phyloP scores from a whole-genome alignment of 2,329 filamentous ascomycete genomes.

The Penicillium sp. region DNA sequence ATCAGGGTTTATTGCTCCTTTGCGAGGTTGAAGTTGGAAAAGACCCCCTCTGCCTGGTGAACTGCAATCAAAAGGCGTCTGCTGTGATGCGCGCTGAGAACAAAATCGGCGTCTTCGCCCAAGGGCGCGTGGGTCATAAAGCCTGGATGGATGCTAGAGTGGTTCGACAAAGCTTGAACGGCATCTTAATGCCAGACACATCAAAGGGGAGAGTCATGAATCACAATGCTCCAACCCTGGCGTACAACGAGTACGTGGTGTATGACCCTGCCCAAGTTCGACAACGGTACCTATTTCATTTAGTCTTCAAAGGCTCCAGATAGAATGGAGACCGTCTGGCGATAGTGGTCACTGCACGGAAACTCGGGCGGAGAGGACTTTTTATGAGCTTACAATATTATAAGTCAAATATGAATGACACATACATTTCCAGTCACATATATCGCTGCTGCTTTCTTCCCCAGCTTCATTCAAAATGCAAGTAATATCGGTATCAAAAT shows the following conservation, averaged over 20 bases:
- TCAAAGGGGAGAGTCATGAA: neutral
- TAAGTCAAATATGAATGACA: too few species aligned
- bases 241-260: slow-evolving; percentile 37
- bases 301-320: slow-evolving; percentile 3
- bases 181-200: slow-evolving; percentile 7
- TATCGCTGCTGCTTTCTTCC: too few species aligned
- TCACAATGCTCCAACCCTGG: neutral
- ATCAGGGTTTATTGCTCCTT: slow-evolving; percentile 8
- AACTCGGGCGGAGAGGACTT: too few species aligned
- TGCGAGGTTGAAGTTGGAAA: slow-evolving; percentile 15
- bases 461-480: too few species aligned
- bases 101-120: slow-evolving; percentile 3
- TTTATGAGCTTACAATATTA: too few species aligned
- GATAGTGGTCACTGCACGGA: too few species aligned
- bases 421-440: too few species aligned
- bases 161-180: slow-evolving; percentile 8
- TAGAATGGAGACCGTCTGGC: too few species aligned
- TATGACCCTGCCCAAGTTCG: slow-evolving; percentile 37
- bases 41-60: neutral
- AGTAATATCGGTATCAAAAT: too few species aligned
- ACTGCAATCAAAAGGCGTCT: neutral
- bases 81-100: slow-evolving; percentile 11
- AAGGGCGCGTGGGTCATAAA: neutral
- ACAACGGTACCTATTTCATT: slow-evolving; percentile 34
- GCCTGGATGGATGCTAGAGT: slow-evolving; percentile 8